These are phyloP conservation scores for Telopea speciosissima DNA, from an alignment of 177 flowering plant species.

Conservation along the genomic window DNA sequence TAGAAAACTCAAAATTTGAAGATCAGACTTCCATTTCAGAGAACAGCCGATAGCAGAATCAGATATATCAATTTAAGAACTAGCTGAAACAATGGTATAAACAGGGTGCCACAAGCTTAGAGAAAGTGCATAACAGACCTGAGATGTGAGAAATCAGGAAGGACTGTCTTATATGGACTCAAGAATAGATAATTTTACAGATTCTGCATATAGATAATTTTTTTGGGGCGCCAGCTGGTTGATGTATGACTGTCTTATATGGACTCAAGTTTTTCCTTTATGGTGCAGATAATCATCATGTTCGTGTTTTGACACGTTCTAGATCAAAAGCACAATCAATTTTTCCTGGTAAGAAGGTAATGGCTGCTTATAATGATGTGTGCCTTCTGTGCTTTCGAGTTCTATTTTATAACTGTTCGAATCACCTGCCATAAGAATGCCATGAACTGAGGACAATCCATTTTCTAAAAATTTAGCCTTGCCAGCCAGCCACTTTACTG, in stretches of 20 bases:
- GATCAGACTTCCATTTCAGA: no score
- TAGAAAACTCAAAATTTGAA: no score
- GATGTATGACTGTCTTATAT: neutral
- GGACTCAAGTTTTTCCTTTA: slow-evolving; percentile 3
- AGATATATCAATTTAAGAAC: no score
- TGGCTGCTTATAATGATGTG: slow-evolving; percentile 21
- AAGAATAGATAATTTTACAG: no score
- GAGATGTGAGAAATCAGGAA: no score
- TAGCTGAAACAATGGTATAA: no score
- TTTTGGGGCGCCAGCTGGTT: neutral
- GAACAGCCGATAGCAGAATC: no score
- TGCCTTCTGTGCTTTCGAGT: neutral
- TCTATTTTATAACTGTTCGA: neutral
- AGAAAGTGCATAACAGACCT: no score
- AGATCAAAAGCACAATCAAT: slow-evolving; percentile 66
- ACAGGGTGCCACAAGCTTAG: no score
- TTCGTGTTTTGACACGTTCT: slow-evolving; percentile 84
- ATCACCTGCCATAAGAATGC: neutral
- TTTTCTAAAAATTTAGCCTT: neutral
- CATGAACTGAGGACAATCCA: neutral
- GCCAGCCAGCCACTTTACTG: neutral
- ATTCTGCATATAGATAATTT: neutral
- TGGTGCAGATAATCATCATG: slow-evolving; percentile 62
- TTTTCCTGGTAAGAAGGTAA: slow-evolving; percentile 99
- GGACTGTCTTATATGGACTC: no score